Evolutionary conservation across 352 stramenopile genomes (phyloP), one percentile per base, ranked within the genome.

Genomic region (Phytophthora meadii): DNA sequence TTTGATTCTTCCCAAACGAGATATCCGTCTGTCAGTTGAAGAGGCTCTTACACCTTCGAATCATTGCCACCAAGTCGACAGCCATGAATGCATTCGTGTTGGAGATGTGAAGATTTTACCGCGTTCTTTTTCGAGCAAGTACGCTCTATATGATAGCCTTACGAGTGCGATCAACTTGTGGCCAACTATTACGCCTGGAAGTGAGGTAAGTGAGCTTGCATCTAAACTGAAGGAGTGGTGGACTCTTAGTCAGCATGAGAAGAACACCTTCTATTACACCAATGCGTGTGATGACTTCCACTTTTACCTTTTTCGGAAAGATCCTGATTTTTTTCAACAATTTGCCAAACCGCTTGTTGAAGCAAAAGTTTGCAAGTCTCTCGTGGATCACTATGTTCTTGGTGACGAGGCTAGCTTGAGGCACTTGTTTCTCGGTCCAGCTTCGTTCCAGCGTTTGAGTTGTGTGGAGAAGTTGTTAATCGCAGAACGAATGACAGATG

Each of bases 381-480:
- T 90, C 11, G 53, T 90, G 32, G 81, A 90, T 40, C 74, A 75
- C 44, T 87, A 77, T 25, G 40, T 90, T n/a, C 63, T 86, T 24
- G 61, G 59, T 25, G 68, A 81, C 44, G 55, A 81, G 30, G 39
- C 46, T 5, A 68, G 42, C 1, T 54, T 85, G 17, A 50, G 40
- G 30, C 52, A 24, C 4, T 61, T 74, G 9, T 86, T 81, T 61
- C 41, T 70, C 3, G 34, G 41, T 11, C 67, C 73, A 14, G 57
- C 55, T n/a, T 41, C 47, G 41, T 81, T 86, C 22, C 49, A 74
- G 5, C 54, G 37, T 0, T 50, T 88, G 17, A 73, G 74, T 41
- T 64, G 58, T 19, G 55, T 87, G 15, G 78, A 90, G 40, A 77
- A 74, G 10, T 54, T 84, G 10, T 48, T 90, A 8, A 34, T 87